These are phyloP conservation scores for Chenopodium album DNA, from an alignment of 148 eudicot genomes.

Conservation along the genomic window DNA sequence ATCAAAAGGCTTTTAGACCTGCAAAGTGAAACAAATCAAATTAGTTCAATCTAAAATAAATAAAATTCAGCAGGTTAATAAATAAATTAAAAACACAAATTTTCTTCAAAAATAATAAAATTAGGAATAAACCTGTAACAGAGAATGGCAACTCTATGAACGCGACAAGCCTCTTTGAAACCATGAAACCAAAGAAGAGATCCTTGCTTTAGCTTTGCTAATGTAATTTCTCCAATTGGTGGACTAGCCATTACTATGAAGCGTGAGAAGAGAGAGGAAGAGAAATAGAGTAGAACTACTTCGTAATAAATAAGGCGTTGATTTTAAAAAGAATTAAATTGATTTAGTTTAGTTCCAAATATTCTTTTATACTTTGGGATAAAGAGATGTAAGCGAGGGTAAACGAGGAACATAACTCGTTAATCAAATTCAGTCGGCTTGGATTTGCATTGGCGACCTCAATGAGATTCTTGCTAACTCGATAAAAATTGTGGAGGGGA, in stretches of 20 bases:
- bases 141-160: slow-evolving; percentile 73
- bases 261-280: not conserved
- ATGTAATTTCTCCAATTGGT: not conserved
- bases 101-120: not conserved
- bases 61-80: not conserved
- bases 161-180: slow-evolving; percentile 74
- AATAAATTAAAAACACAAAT: not conserved
- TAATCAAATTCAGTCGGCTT: too few species aligned
- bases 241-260: not conserved
- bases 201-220: slow-evolving; percentile 47
- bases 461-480: too few species aligned
- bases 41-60: not conserved
- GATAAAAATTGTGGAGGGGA: too few species aligned
- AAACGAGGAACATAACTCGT: too few species aligned
- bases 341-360: too few species aligned
- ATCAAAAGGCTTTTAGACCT: slow-evolving; percentile 74
- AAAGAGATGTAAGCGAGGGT: too few species aligned
- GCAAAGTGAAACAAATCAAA: not conserved
- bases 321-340: too few species aligned
- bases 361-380: too few species aligned
- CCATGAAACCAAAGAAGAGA: slow-evolving; percentile 58
- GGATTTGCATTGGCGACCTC: too few species aligned
- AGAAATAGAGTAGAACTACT: not conserved
- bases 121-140: slow-evolving; percentile 53
- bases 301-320: too few species aligned